Percentiles rank a stretch among this genome's conserved stretches.
Conservation (phyloP, 2,329 filamentous ascomycete genomes). For the Coccinonectria pachysandricola region DNA sequence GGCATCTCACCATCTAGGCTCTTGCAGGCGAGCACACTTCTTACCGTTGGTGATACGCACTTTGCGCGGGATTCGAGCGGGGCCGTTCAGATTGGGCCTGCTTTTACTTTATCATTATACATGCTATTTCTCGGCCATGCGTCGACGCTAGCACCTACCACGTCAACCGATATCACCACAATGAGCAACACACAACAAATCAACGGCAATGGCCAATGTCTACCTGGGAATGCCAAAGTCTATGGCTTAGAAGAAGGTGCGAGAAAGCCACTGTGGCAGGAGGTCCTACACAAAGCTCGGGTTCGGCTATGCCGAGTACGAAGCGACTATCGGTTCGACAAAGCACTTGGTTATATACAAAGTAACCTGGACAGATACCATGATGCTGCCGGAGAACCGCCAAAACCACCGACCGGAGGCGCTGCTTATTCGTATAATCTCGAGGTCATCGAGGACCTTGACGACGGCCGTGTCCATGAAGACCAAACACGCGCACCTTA, state of each 20-base stretch:
- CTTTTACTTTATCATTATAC: slow-evolving; percentile 80
- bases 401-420: too few species aligned
- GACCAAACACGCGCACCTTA: slow-evolving; percentile 25
- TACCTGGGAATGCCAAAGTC: not conserved
- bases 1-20: slow-evolving; percentile 84
- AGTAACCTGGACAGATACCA: too few species aligned
- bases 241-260: slow-evolving; percentile 28
- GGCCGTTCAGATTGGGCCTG: slow-evolving; percentile 74
- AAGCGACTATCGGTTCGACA: slow-evolving; percentile 21
- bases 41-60: slow-evolving; percentile 77
- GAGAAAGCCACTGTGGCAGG: slow-evolving; percentile 76
- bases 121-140: slow-evolving; percentile 87
- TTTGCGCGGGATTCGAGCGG: slow-evolving; percentile 55
- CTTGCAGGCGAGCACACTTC: slow-evolving; percentile 83
- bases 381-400: slow-evolving; percentile 16
- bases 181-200: not conserved
- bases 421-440: slow-evolving; percentile 79
- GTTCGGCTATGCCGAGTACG: slow-evolving; percentile 67
- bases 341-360: slow-evolving; percentile 10
- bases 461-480: slow-evolving; percentile 45
- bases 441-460: slow-evolving; percentile 70
- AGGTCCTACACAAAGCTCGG: slow-evolving; percentile 86
- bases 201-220: slow-evolving; percentile 1
- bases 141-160: slow-evolving; percentile 16
- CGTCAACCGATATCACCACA: slow-evolving; percentile 1